Percentiles rank a stretch among this genome's conserved stretches.
phyloP scores from a whole-genome alignment of 495 filamentous ascomycete species.

The Parachaetomium inaequale region DNA sequence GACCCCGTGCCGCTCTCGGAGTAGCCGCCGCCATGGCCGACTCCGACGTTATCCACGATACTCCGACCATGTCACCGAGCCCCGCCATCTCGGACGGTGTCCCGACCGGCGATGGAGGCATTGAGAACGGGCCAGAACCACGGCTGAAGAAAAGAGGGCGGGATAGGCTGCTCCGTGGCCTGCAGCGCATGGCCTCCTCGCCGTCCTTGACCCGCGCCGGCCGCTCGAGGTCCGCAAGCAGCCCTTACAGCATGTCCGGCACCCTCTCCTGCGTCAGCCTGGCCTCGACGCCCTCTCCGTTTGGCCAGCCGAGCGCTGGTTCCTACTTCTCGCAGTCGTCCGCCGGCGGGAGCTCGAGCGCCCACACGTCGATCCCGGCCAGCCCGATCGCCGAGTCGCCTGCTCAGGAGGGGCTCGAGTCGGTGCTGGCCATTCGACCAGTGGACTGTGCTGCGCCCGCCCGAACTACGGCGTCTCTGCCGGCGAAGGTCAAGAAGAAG shows the following conservation, averaged over 20 bases:
- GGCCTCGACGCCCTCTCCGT: slow-evolving; percentile 55
- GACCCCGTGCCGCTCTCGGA: neutral
- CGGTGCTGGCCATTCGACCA: slow-evolving; percentile 36
- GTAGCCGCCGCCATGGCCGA: slow-evolving; percentile 27
- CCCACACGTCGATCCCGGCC: slow-evolving; percentile 56
- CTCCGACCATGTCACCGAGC: slow-evolving; percentile 9
- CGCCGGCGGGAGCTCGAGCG: slow-evolving; percentile 60
- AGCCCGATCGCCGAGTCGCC: slow-evolving; percentile 46
- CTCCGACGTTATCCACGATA: slow-evolving; percentile 8
- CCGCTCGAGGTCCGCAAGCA: slow-evolving; percentile 62
- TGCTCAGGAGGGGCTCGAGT: slow-evolving; percentile 34
- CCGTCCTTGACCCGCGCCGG: slow-evolving; percentile 65
- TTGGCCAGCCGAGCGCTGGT: slow-evolving; percentile 47
- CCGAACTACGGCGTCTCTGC: slow-evolving; percentile 57
- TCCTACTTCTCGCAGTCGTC: slow-evolving; percentile 55
- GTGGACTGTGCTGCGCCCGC: slow-evolving; percentile 28
- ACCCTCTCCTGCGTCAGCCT: slow-evolving; percentile 84
- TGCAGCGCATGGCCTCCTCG: slow-evolving; percentile 87
- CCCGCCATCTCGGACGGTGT: slow-evolving; percentile 16
- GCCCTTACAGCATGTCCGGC: slow-evolving; percentile 52
- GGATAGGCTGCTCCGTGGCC: slow-evolving; percentile 67
- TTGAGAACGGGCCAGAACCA: slow-evolving; percentile 38
- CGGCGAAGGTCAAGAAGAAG: slow-evolving; percentile 55
- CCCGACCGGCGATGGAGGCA: slow-evolving; percentile 1
- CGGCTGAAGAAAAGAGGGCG: slow-evolving; percentile 67